Base-by-base conservation (phyloP, 2,329 filamentous ascomycete genomes). In the Tolypocladium sp. region DNA sequence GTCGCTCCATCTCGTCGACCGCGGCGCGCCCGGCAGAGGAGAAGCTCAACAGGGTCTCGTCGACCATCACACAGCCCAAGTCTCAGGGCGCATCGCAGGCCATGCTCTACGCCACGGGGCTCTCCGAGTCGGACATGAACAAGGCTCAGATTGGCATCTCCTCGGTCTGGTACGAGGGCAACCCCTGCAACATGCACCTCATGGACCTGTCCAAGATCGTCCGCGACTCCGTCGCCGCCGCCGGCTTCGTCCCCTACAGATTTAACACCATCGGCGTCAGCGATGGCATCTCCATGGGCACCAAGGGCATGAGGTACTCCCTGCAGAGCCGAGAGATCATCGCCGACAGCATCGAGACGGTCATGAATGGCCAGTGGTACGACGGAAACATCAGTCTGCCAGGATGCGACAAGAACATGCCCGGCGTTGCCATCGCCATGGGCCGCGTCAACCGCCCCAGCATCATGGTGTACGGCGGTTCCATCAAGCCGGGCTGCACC, bases 361-460 rank as follows among this genome's bases (percentile, higher is more conserved):
- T 99, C 68, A 99, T 97, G 92, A 89, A 92, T 66, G 94, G 92
- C 20, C 94, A 99, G 77, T 97, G 92, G 92, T 97, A 99, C 73
- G 94, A 99, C 74, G 93, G 87, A 66, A 97, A 97, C 76, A 89
- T 99, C 71, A 96, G 91, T 57, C 89, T 99, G 68, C 94, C 94
- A 17, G 94, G 94, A 55, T 99, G 94, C 76, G 94, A 99, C 83
- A 99, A 99, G 86, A 99, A 99, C 79, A 97, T 99, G 94, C 92
- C 92, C 1, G 90, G 90, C 74, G 90, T 94, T 15, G 78, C 92
- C 68, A 94, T 94, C 69, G 94, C 92, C 59, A 97, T 97, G 90
- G 93, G 92, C 42, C 85, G 94, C 66, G 86, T 97, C 65, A 97
- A 99, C 79, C 82, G 94, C 54, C 94, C 94, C 37, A 92, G 90